Percentiles rank a stretch among this genome's conserved stretches.
Conservation (phyloP, 2,329 filamentous ascomycete genomes). For the Arthrobotrys pseudoclavata region DNA sequence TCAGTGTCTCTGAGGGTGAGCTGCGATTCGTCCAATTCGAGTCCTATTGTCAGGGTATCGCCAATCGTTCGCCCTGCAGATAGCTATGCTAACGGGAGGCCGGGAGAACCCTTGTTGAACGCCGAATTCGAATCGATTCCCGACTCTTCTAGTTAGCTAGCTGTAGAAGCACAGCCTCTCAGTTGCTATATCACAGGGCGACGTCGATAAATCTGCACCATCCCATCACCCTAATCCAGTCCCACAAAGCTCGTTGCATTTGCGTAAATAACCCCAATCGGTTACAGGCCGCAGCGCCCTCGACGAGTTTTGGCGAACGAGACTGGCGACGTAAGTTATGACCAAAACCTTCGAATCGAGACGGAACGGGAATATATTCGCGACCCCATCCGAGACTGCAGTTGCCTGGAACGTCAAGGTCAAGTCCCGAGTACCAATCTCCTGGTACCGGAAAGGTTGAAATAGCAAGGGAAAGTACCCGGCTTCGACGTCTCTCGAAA, state of each 20-base stretch:
- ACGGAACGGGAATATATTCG: background rate
- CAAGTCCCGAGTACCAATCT: background rate
- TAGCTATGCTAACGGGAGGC: background rate
- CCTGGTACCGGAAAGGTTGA: background rate
- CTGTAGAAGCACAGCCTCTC: background rate
- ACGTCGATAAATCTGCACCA: background rate
- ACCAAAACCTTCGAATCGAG: background rate
- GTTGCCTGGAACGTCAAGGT: background rate
- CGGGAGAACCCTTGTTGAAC: conserved; percentile 17
- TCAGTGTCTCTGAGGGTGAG: background rate
- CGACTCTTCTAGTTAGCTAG: background rate
- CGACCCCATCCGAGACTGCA: background rate
- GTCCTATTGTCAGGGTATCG: background rate
- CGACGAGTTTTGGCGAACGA: background rate
- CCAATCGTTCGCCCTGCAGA: conserved; percentile 1
- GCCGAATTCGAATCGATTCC: conserved; percentile 8
- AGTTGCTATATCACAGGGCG: background rate
- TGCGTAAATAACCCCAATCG: background rate
- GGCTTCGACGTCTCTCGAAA: background rate
- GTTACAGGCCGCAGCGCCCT: background rate
- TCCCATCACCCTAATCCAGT: background rate
- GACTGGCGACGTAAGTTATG: background rate
- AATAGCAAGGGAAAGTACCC: background rate
- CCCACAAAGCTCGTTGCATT: background rate
- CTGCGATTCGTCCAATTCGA: conserved; percentile 4